A percentile compares a stretch with the other conserved stretches of the same genome.
Evolutionary conservation across 2,329 filamentous ascomycete genomes (phyloP).

Genomic region (Verticillium alfalfae): DNA sequence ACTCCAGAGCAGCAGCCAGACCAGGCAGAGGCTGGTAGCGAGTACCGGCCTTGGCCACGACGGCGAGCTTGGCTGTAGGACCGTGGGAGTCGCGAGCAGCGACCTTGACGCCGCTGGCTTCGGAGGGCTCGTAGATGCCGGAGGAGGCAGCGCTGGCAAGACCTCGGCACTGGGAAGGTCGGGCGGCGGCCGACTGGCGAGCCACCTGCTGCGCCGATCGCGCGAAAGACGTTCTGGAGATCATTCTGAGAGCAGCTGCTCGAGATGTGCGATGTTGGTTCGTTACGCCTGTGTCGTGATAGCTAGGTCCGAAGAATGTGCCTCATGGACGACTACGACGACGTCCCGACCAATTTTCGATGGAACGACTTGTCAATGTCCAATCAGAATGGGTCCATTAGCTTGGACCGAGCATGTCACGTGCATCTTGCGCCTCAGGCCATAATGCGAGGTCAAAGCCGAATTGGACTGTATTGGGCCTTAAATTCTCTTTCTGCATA

Average conservation of each 20-base stretch:
- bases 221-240: conserved; percentile 56
- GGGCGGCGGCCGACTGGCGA: conserved; percentile 52
- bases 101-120: conserved; percentile 84
- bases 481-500: too few species aligned
- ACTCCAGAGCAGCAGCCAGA: conserved; percentile 82
- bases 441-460: neutral
- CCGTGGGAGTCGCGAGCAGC: conserved; percentile 85
- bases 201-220: conserved; percentile 53
- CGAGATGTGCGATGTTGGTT: conserved; percentile 41
- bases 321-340: conserved; percentile 7
- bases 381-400: conserved; percentile 2
- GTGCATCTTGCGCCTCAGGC: neutral
- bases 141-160: conserved; percentile 58
- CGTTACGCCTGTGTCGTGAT: conserved; percentile 12
- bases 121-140: conserved; percentile 82
- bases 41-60: conserved; percentile 92
- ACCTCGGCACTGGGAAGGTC: conserved; percentile 42
- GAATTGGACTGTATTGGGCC: too few species aligned
- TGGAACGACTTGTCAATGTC: conserved; percentile 6
- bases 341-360: conserved; percentile 15
- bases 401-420: neutral
- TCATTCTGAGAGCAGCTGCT: conserved; percentile 55
- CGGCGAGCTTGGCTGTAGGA: conserved; percentile 82
- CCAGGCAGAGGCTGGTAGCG: conserved; percentile 88
- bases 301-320: conserved; percentile 12